These are phyloP conservation scores for Trichothecium sympodiale DNA, from an alignment of 2,329 filamentous ascomycete species.

Conservation along the genomic window DNA sequence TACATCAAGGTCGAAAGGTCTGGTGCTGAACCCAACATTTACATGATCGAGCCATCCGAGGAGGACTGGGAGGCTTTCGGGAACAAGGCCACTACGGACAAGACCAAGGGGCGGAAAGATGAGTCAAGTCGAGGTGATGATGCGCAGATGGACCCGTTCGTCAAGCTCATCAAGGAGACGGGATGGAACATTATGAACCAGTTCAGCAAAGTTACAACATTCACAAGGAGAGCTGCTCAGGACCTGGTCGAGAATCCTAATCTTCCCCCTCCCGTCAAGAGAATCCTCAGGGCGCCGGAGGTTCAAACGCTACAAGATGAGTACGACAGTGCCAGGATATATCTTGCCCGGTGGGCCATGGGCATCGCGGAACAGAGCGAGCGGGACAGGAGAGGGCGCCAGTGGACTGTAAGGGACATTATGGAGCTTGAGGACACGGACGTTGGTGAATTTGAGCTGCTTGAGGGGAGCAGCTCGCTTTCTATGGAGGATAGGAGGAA, in stretches of 20 bases:
- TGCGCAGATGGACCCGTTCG: constrained; percentile 81
- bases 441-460: constrained; percentile 89
- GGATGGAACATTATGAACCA: constrained; percentile 96
- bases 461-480: constrained; percentile 68
- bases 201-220: constrained; percentile 93
- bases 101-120: constrained; percentile 12
- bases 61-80: constrained; percentile 81
- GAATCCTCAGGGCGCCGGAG: constrained; percentile 80
- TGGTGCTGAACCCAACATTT: constrained; percentile 78
- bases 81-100: constrained; percentile 39
- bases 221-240: constrained; percentile 83
- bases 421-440: constrained; percentile 90
- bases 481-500: constrained; percentile 68
- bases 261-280: constrained; percentile 75
- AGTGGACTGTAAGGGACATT: constrained; percentile 89
- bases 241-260: constrained; percentile 87
- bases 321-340: constrained; percentile 90
- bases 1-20: constrained; percentile 79
- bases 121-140: constrained; percentile 35
- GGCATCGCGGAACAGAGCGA: constrained; percentile 96
- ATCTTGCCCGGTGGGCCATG: constrained; percentile 96
- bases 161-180: constrained; percentile 88
- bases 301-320: constrained; percentile 94
- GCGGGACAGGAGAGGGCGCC: constrained; percentile 68
- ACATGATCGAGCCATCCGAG: constrained; percentile 74